Percentiles rank a stretch among this genome's conserved stretches.
These are phyloP conservation scores for Orbilia blumenaviensis DNA, from an alignment of 2,329 filamentous ascomycete species.

Conservation along the genomic window DNA sequence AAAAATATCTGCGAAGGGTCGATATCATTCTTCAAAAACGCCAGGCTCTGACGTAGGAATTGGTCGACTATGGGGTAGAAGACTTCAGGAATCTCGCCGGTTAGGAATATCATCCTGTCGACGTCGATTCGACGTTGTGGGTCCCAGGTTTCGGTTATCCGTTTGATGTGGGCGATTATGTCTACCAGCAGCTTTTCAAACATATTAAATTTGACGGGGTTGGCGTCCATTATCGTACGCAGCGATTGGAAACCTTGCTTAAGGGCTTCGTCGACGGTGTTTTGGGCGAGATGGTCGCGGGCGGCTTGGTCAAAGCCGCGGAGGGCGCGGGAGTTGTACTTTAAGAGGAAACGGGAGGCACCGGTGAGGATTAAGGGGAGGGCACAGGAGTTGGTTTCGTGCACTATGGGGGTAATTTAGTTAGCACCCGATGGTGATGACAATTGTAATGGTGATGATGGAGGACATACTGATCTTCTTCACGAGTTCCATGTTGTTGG, in stretches of 20 bases:
- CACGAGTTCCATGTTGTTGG: constrained; percentile 55
- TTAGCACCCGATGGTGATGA: not conserved
- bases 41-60: constrained; percentile 54
- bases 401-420: constrained; percentile 26
- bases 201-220: constrained; percentile 57
- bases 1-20: constrained; percentile 57
- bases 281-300: constrained; percentile 54
- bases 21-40: constrained; percentile 56
- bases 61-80: constrained; percentile 55
- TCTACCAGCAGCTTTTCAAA: constrained; percentile 58
- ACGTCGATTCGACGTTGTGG: constrained; percentile 53
- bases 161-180: constrained; percentile 56
- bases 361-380: constrained; percentile 57
- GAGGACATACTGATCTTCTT: constrained; percentile 54
- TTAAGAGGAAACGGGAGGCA: constrained; percentile 57
- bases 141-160: constrained; percentile 55
- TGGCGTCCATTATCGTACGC: constrained; percentile 55
- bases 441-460: not conserved
- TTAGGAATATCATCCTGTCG: constrained; percentile 57
- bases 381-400: constrained; percentile 57
- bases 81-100: constrained; percentile 57
- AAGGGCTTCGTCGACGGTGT: constrained; percentile 46
- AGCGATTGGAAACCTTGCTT: constrained; percentile 52
- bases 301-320: constrained; percentile 56
- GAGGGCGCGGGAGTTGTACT: constrained; percentile 57